Percentiles rank a stretch among this genome's conserved stretches.
Conservation (phyloP, 1,139 yeast genomes). For the Kurtzmaniella quercitrusa region DNA sequence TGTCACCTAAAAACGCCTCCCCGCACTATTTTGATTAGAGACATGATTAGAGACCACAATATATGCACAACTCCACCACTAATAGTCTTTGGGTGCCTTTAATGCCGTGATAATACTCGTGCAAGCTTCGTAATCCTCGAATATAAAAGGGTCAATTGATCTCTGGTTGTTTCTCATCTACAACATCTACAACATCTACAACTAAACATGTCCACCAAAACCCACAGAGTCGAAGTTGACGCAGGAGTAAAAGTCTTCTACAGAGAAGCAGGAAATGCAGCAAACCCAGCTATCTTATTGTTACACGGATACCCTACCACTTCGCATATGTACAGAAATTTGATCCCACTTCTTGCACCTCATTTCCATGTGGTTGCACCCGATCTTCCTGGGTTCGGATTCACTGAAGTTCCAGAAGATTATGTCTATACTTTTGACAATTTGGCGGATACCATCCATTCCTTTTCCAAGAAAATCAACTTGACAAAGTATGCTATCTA, state of each 20-base stretch:
- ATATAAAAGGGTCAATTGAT: too few relatives aligned
- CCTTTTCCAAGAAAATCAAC: constrained; percentile 22
- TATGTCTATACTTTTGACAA: constrained; percentile 27
- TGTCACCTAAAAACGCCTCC: background rate
- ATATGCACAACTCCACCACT: background rate
- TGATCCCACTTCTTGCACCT: constrained; percentile 31
- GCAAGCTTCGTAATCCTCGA: too few relatives aligned
- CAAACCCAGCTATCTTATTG: constrained; percentile 27
- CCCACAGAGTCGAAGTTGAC: constrained; percentile 5
- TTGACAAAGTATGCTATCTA: constrained; percentile 27
- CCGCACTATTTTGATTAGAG: background rate
- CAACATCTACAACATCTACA: too few relatives aligned
- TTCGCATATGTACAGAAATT: constrained; percentile 30
- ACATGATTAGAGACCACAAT: background rate
- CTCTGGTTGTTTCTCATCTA: too few relatives aligned
- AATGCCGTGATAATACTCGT: background rate
- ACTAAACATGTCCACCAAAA: background rate
- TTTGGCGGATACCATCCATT: constrained; percentile 25
- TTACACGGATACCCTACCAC: constrained; percentile 44
- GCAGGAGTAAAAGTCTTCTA: constrained; percentile 28
- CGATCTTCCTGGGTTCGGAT: constrained; percentile 42
- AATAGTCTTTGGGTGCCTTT: background rate
- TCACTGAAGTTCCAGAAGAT: constrained; percentile 23
- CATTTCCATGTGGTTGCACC: constrained; percentile 40
- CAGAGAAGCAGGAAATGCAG: constrained; percentile 29